These are phyloP conservation scores for Wallacemonas sp. DNA, from an alignment of 208 protist species.

Conservation along the genomic window DNA sequence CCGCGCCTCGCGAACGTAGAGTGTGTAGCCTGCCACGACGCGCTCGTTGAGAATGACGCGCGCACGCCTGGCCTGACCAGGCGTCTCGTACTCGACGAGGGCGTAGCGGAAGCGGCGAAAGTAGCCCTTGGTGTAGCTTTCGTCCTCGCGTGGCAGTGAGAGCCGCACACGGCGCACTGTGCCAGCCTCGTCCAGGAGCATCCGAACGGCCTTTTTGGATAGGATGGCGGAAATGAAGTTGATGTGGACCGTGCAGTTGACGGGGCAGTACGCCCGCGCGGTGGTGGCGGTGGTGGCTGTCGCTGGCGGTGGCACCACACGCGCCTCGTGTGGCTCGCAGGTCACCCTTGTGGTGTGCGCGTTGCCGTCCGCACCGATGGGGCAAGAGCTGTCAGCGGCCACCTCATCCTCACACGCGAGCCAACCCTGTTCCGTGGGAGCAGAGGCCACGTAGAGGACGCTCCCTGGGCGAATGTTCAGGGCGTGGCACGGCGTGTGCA, in stretches of 20 bases:
- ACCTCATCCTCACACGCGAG: no score
- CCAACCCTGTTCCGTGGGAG: constrained; percentile 22
- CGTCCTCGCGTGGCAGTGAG: constrained; percentile 16
- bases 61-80: constrained; percentile 11
- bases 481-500: constrained; percentile 25
- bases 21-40: background rate
- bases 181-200: constrained; percentile 31
- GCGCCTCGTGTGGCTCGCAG: no score
- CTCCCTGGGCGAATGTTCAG: constrained; percentile 38
- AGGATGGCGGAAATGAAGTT: no score
- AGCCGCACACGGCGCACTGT: constrained; percentile 43
- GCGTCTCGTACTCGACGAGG: constrained; percentile 51
- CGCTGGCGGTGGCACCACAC: no score
- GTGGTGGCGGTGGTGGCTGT: no score
- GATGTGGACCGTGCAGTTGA: no score
- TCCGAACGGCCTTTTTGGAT: constrained; percentile 27
- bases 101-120: constrained; percentile 28
- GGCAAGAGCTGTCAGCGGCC: no score
- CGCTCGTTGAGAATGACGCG: background rate
- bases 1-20: no score
- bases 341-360: no score
- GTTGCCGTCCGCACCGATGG: no score
- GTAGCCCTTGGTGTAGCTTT: no score
- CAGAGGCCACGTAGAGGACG: constrained; percentile 25
- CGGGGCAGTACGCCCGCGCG: no score